Base-by-base conservation (phyloP, 495 filamentous ascomycete species). In the Cudoniella acicularis region DNA sequence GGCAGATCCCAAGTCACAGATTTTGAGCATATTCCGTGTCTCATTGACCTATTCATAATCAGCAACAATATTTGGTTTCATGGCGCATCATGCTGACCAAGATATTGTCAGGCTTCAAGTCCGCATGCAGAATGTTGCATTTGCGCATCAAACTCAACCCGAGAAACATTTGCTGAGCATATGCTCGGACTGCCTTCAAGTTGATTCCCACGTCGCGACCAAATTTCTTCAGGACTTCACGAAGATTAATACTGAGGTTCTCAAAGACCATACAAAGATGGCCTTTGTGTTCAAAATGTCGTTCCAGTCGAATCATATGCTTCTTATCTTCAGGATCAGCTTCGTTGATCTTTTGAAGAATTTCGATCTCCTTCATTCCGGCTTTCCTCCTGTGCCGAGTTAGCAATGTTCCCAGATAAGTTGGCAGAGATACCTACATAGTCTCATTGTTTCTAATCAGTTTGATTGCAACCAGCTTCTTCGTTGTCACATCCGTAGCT, bases 221-320 rank as follows among this genome's bases (percentile, higher is more conserved):
- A 70, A 92, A 95, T 66, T 96, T 96, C 75, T 96, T 96, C 57
- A 98, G 73, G n/a, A 97, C 87, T 65, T 96, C 92, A 43, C 94
- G 89, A 23, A 98, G 76, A 69, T 98, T 96, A 74, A 96, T 84
- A 69, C 87, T 89, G 49, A 98, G 79, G 66, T 96, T 93, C 73
- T 98, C 94, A 72, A 98, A 98, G 0, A 92, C 92, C 78, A 98
- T 87, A 72, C 94, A 98, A 52, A 98, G 74, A 73, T 98, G 94
- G 10, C 85, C 86, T 75, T 96, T 97, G 75, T 96, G 91, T 62
- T 97, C 91, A 66, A 98, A 98, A 47, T 82, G 77, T 42, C 91
- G 81, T 67, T 93, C 85, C 41, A 97, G 84, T 60, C 89, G 87
- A 64, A 98, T 87, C 54, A 98, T 77, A 68, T 98, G 92, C 71